Base-by-base conservation (phyloP, 2,329 filamentous ascomycete genomes). In the Xylariaceae sp. region DNA sequence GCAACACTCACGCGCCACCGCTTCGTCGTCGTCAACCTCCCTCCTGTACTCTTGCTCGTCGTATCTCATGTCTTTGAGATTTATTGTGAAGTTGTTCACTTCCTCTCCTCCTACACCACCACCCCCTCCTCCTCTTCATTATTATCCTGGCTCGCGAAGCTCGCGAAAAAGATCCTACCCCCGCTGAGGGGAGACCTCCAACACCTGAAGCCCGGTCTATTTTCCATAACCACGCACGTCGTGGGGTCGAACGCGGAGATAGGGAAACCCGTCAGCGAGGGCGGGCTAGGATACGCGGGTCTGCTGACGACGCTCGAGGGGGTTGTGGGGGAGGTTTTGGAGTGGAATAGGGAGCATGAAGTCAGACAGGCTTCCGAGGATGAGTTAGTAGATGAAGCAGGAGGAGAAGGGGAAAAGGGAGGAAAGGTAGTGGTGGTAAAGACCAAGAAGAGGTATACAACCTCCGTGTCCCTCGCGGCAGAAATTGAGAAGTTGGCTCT, bases 161-260 rank as follows among this genome's bases (percentile, higher is more conserved):
- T 62, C 12, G 38, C 44, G 11, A 36, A 44, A 4, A 48, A 26
- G n/a, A 4, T 61, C 2, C 34, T 67, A 7, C 64, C 65, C 0
- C 43, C 45, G 6, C 34, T 66, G 7, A 44, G 36, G 1, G 61
- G 65, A 5, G 61, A 63, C 12, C 38, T 60, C 13, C 56, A 52
- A 36, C 56, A 64, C 36, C 46, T 69, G 17, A 60, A 67, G 47
- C 66, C 66, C 0, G 60, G 55, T 0, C 40, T 68, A 7, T 67
- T 68, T 38, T 63, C 60, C 9, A 65, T 68, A 29, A 59, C 58
- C 30, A 64, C 64, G 4, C 64, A 68, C 34, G 48, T 68, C 2
- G 52, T 65, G 4, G 64, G 56, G 3, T 56, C 50, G 2, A 61
- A 67, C 39, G 54, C 54, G 0, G 59, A 58, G 4, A 51, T 51